Percentiles rank a stretch among this genome's conserved stretches.
Conservation (phyloP, 257 asterid species). For the Solanum clarkiae region DNA sequence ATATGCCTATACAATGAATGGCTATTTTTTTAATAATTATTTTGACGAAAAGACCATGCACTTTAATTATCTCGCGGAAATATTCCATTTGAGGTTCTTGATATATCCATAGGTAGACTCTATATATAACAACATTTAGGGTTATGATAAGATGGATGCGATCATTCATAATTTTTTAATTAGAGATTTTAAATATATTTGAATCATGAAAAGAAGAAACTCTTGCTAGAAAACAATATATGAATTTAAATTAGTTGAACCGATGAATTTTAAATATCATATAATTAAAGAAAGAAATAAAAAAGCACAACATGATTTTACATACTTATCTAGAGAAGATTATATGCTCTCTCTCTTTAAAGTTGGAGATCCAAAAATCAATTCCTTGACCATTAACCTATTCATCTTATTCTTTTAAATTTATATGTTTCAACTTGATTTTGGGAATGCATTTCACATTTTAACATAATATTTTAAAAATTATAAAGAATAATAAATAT, state of each 20-base stretch:
- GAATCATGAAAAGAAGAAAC: neutral
- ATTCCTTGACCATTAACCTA: neutral
- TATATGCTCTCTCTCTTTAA: neutral
- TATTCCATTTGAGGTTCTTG: neutral
- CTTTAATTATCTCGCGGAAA: no score
- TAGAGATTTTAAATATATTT: neutral
- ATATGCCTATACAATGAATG: no score
- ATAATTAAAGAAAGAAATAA: neutral
- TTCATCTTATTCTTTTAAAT: neutral
- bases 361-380: neutral
- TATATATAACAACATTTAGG: neutral
- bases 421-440: neutral
- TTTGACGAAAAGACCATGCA: no score
- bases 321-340: neutral
- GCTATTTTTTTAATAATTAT: no score
- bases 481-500: neutral
- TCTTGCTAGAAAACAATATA: neutral
- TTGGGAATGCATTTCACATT: neutral
- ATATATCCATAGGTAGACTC: neutral
- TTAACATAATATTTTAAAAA: neutral
- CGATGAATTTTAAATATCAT: neutral
- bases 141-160: neutral
- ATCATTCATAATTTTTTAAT: neutral
- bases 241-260: neutral
- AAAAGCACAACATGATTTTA: neutral